Evolutionary conservation across 208 protist species (phyloP).

Genomic region (Crithidia thermophila): DNA sequence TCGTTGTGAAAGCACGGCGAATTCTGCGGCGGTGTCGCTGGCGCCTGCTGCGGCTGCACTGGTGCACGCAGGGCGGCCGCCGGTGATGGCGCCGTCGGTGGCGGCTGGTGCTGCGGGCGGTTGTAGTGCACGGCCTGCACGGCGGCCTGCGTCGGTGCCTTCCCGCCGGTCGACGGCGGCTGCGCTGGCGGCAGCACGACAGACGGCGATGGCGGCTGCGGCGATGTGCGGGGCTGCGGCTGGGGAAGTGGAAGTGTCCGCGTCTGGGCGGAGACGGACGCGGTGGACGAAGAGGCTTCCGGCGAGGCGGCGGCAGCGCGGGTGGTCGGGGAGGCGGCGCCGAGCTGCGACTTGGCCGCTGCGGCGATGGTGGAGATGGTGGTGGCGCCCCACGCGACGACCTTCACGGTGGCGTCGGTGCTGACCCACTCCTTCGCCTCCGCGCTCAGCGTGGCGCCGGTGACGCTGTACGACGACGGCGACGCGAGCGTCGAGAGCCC

Average conservation of each 20-base stretch:
- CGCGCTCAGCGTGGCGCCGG: constrained; percentile 22
- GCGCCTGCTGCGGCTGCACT: neutral
- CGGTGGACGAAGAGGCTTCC: neutral
- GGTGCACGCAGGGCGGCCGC: neutral
- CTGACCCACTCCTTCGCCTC: constrained; percentile 31
- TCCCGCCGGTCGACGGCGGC: neutral
- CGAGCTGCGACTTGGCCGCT: constrained; percentile 11
- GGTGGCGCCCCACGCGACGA: neutral
- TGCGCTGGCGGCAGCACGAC: no score
- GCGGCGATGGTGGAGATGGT: constrained; percentile 7
- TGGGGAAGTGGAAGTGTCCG: neutral
- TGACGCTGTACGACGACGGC: constrained; percentile 23
- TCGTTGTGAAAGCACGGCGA: neutral
- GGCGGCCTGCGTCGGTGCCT: neutral
- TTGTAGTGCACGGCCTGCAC: neutral
- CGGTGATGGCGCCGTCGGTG: neutral
- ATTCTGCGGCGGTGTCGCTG: no score
- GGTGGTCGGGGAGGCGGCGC: neutral
- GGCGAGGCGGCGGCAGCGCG: constrained; percentile 1
- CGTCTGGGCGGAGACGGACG: neutral
- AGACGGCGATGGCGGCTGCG: neutral
- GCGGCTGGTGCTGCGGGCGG: neutral
- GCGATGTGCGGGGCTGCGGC: neutral
- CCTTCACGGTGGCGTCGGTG: constrained; percentile 3
- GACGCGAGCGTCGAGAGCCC: constrained; percentile 35